Evolutionary conservation across 78 protist species (phyloP).

Genomic region (Dictyostelium citrinum): DNA sequence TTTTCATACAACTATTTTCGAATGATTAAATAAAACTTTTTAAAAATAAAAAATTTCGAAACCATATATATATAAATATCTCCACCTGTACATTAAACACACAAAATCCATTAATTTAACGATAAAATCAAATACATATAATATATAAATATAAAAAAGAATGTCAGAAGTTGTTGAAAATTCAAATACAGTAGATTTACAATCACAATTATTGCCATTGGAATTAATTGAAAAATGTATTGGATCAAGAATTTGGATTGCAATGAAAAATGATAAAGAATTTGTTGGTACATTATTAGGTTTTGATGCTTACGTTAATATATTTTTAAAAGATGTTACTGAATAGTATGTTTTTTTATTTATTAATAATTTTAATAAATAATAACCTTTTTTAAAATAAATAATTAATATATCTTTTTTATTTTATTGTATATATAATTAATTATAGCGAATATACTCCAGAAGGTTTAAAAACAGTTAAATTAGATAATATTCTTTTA

Average conservation of each 20-base stretch:
- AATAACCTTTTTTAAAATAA: too few species aligned
- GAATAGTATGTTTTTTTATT: slow-evolving; percentile 63
- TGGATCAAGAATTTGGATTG: slow-evolving; percentile 85
- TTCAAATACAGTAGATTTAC: not conserved
- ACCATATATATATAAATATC: not conserved
- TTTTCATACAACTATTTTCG: not conserved
- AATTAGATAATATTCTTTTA: slow-evolving; percentile 88
- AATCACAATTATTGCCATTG: slow-evolving; percentile 58
- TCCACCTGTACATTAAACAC: not conserved
- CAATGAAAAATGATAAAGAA: slow-evolving; percentile 88
- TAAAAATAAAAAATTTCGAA: not conserved
- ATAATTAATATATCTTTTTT: too few species aligned
- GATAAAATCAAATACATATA: not conserved
- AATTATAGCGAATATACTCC: slow-evolving; percentile 86
- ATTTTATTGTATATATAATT: not conserved
- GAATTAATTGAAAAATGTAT: slow-evolving; percentile 90
- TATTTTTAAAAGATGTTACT: slow-evolving; percentile 87
- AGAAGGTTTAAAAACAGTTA: slow-evolving; percentile 86
- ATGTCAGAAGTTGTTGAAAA: not conserved
- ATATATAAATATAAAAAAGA: not conserved
- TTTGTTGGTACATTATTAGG: slow-evolving; percentile 90
- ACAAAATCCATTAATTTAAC: not conserved
- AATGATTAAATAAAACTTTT: not conserved
- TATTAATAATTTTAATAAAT: not conserved
- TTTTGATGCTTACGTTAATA: slow-evolving; percentile 91